Base-by-base conservation (phyloP, 108 stramenopile species). In the Aurantiochytrium sp. region DNA sequence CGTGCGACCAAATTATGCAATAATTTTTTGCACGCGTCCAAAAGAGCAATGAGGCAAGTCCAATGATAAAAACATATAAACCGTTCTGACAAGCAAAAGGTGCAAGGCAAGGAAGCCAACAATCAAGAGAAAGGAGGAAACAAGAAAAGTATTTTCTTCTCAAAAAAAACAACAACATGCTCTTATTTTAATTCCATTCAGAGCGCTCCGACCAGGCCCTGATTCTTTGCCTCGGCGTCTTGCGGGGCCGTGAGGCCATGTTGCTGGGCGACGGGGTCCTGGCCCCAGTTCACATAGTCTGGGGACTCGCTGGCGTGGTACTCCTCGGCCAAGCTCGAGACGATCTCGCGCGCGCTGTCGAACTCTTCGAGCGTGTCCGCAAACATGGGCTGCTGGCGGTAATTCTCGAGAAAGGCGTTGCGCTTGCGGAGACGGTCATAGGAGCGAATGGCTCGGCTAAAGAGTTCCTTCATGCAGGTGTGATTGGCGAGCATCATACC, bases 401-500 rank as follows among this genome's bases (percentile, higher is more conserved):
- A 99, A 88, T 98, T 96, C 64, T 98, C 98, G 72, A 99, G 87
- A 95, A 98, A 99, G 14, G 99, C 99, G 92, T 98, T 98, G 57
- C 97, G 91, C 87, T 95, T 95, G n/a, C 96, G 94, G 87, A 99
- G 96, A 45, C 93, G 91, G 93, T 98, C 98, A 89, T 97, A 99
- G 87, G 98, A 97, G 42, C 91, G 90, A 35, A 99, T 90, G 29
- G 96, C 89, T 47, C 97, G 93, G 88, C 96, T 95, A 91, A 99
- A 98, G 44, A 99, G 94, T 88, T 97, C 96, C 23, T 97, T 96
- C 96, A 99, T 98, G 59, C 94, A 93, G 16, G 99, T 98, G 90
- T 99, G 99, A 92, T 99, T 99, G 10, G 98, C 98, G 72, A 99
- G 88, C 96, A 98, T 97, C 58, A 99, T 96, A 0, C 99, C 99